phyloP scores from a whole-genome alignment of 768 basidiomycete genomes.

The Austroboletus eburneus region DNA sequence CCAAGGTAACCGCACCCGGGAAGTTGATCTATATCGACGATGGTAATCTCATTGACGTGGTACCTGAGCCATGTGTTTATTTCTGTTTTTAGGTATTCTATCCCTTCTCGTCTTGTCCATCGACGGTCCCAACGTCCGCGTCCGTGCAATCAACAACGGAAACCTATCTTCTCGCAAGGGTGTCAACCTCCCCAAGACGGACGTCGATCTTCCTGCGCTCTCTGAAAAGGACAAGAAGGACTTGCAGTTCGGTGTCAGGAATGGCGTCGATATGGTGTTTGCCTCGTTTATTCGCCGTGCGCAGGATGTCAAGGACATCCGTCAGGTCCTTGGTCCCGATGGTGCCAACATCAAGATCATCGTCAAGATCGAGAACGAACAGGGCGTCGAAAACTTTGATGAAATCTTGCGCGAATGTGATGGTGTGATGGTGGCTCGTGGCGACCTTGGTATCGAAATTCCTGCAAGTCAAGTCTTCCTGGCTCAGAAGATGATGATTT shows the following conservation, averaged over 20 bases:
- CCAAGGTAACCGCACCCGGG: constrained; percentile 95
- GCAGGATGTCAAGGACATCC: constrained; percentile 92
- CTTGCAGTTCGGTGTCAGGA: constrained; percentile 90
- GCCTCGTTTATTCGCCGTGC: constrained; percentile 98
- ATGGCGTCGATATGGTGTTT: constrained; percentile 98
- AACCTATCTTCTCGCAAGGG: constrained; percentile 95
- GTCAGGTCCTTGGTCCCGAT: constrained; percentile 88
- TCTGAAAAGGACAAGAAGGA: constrained; percentile 99
- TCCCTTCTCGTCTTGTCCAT: constrained; percentile 90
- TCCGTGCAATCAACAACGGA: constrained; percentile 88
- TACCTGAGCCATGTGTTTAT: constrained; percentile 4
- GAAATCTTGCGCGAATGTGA: constrained; percentile 94
- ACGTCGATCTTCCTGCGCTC: constrained; percentile 94
- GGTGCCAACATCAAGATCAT: constrained; percentile 98
- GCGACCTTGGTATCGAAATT: constrained; percentile 98
- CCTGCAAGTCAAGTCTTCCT: constrained; percentile 99
- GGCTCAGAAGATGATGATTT: constrained; percentile 99
- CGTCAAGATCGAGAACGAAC: constrained; percentile 99
- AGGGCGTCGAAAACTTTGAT: constrained; percentile 98
- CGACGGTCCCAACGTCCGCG: constrained; percentile 75
- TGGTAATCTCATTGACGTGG: constrained; percentile 41
- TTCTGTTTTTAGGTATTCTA: constrained; percentile 56
- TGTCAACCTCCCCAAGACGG: constrained; percentile 97
- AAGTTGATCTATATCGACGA: constrained; percentile 98
- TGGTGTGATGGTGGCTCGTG: constrained; percentile 99